phyloP scores from a whole-genome alignment of 257 asterid species.

The Parsonsia alboflavescens region DNA sequence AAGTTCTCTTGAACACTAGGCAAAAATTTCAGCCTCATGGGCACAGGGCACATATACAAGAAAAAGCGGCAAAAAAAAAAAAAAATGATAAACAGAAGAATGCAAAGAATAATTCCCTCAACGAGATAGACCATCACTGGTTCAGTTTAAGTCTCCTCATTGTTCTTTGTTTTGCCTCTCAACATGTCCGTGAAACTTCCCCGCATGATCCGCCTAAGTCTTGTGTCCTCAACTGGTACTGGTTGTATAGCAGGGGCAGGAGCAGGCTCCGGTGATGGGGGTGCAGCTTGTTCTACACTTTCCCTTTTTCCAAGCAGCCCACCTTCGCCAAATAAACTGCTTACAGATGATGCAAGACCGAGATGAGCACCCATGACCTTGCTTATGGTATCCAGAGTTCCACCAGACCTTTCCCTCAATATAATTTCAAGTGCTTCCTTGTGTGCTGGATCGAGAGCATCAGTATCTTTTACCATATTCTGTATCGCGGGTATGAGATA shows the following conservation, averaged over 20 bases:
- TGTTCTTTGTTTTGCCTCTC: constrained; percentile 61
- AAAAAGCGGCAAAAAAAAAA: neutral
- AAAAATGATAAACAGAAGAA: constrained; percentile 12
- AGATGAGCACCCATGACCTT: constrained; percentile 97
- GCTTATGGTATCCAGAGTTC: constrained; percentile 69
- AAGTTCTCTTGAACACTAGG: neutral
- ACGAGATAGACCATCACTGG: constrained; percentile 23
- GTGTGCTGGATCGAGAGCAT: constrained; percentile 98
- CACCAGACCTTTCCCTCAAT: constrained; percentile 88
- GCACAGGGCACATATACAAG: neutral
- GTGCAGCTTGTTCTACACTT: constrained; percentile 35
- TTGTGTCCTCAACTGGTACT: constrained; percentile 65
- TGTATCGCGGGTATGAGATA: constrained; percentile 87
- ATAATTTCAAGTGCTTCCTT: constrained; percentile 96
- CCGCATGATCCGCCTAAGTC: constrained; percentile 87
- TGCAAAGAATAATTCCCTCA: neutral
- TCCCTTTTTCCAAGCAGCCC: constrained; percentile 82
- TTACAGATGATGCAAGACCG: constrained; percentile 74
- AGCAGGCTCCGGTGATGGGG: constrained; percentile 26
- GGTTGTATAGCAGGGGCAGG: constrained; percentile 28
- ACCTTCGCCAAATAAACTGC: constrained; percentile 82
- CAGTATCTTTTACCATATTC: constrained; percentile 74
- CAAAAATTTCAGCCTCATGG: constrained; percentile 18
- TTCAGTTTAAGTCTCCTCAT: constrained; percentile 39
- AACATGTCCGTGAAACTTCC: constrained; percentile 88